Percentiles rank a stretch among this genome's conserved stretches.
Evolutionary conservation across 2,329 filamentous ascomycete species (phyloP).

Genomic region (Pyrenochaeta sp.): DNA sequence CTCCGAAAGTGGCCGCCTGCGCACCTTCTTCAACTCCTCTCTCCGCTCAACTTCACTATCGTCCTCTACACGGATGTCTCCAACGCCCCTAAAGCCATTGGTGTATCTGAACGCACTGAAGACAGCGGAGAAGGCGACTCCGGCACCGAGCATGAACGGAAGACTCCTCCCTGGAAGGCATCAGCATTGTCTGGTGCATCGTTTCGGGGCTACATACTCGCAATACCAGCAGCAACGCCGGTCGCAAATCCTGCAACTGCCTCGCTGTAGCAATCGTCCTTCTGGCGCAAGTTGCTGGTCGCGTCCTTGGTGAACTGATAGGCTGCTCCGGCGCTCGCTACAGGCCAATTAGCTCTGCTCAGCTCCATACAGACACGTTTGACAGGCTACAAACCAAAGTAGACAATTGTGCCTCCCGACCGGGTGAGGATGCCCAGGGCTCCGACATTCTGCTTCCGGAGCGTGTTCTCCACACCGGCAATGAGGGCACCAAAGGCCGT

Average conservation of each 20-base stretch:
- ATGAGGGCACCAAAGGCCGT: constrained; percentile 74
- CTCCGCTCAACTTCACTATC: constrained; percentile 80
- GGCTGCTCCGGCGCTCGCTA: constrained; percentile 76
- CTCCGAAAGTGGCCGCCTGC: constrained; percentile 78
- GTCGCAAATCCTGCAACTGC: constrained; percentile 79
- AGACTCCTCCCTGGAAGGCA: constrained; percentile 66
- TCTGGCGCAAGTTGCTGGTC: constrained; percentile 84
- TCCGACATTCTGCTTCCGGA: constrained; percentile 83
- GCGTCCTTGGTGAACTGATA: constrained; percentile 81
- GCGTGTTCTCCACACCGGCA: constrained; percentile 85
- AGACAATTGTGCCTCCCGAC: constrained; percentile 76
- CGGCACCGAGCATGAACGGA: constrained; percentile 75
- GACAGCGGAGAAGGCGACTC: constrained; percentile 64
- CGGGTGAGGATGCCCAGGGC: constrained; percentile 81
- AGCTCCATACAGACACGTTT: background rate
- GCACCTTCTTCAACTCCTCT: constrained; percentile 75
- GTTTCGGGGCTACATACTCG: constrained; percentile 63
- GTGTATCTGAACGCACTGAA: constrained; percentile 74
- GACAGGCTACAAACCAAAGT: constrained; percentile 64
- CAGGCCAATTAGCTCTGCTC: constrained; percentile 38
- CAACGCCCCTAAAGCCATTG: constrained; percentile 65
- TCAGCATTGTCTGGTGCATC: constrained; percentile 24
- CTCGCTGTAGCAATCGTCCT: constrained; percentile 80
- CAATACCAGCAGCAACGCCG: constrained; percentile 76
- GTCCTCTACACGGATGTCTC: constrained; percentile 62